phyloP scores from a whole-genome alignment of 106 monocot genomes.

The Dendrobium huoshanense region DNA sequence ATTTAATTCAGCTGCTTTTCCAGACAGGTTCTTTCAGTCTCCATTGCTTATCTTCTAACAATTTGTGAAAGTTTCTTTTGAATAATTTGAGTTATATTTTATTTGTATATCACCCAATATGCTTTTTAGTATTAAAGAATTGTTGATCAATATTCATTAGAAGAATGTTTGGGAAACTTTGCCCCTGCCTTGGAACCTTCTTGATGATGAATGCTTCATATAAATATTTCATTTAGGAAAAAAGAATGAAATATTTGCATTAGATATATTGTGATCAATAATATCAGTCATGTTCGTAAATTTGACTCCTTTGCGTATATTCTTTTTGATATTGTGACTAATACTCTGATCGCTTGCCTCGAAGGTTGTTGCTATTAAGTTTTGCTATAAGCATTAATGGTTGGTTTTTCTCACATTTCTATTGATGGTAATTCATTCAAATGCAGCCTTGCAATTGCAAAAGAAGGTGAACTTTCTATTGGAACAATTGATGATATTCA shows the following conservation, averaged over 20 bases:
- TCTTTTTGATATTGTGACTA: neutral
- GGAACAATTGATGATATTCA: conserved; percentile 98
- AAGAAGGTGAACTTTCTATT: conserved; percentile 99
- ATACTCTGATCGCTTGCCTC: neutral
- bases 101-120: neutral
- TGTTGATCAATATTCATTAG: neutral
- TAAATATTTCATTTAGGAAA: neutral
- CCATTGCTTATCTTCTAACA: neutral
- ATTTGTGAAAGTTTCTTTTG: neutral
- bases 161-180: neutral
- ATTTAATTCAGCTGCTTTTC: conserved; percentile 96
- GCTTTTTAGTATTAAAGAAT: neutral
- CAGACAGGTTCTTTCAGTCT: conserved; percentile 67
- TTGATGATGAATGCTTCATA: neutral
- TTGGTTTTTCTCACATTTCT: neutral
- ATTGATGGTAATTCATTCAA: neutral
- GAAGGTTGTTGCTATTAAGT: neutral
- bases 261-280: neutral
- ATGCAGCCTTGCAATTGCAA: conserved; percentile 90
- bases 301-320: neutral
- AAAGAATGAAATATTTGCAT: neutral
- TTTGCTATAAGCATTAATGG: neutral
- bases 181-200: too few relatives aligned
- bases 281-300: too few relatives aligned
- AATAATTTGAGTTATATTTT: neutral